Evolutionary conservation across 1,284 basidiomycete species (phyloP).

Genomic region (Pseudozyma pruni): DNA sequence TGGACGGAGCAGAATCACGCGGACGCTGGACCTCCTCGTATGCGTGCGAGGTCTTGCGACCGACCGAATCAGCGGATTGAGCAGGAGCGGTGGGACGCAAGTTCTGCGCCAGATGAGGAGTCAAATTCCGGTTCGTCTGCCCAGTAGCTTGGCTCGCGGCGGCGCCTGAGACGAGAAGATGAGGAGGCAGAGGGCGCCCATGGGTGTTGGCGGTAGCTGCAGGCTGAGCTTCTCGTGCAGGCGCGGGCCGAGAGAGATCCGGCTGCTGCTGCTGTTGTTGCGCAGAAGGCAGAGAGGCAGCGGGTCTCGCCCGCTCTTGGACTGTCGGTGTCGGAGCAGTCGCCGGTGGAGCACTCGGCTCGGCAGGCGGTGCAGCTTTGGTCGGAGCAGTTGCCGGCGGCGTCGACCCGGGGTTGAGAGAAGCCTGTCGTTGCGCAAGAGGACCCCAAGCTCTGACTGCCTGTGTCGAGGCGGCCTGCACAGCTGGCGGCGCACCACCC

Average conservation of each 20-base stretch:
- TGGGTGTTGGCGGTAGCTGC: conserved; percentile 6
- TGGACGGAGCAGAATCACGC: neutral
- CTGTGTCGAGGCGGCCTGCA: conserved; percentile 21
- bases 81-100: conserved; percentile 24
- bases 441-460: conserved; percentile 61
- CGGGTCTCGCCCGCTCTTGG: conserved; percentile 11
- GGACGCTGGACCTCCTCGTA: conserved; percentile 26
- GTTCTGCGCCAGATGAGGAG: conserved; percentile 51
- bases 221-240: conserved; percentile 5
- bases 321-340: conserved; percentile 9
- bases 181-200: conserved; percentile 36
- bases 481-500: conserved; percentile 9
- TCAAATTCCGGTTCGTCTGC: conserved; percentile 29
- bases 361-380: conserved; percentile 5
- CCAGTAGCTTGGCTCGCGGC: conserved; percentile 17
- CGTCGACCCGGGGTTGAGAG: conserved; percentile 43
- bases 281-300: conserved; percentile 7
- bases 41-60: conserved; percentile 33
- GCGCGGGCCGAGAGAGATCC: neutral
- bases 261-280: conserved; percentile 17
- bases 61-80: conserved; percentile 2
- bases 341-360: conserved; percentile 16
- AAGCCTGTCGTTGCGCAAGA: conserved; percentile 57
- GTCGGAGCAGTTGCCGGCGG: conserved; percentile 14
- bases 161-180: conserved; percentile 26